Evolutionary conservation across 805 yeast species (phyloP).

Genomic region (Ogataea pignaliae): DNA sequence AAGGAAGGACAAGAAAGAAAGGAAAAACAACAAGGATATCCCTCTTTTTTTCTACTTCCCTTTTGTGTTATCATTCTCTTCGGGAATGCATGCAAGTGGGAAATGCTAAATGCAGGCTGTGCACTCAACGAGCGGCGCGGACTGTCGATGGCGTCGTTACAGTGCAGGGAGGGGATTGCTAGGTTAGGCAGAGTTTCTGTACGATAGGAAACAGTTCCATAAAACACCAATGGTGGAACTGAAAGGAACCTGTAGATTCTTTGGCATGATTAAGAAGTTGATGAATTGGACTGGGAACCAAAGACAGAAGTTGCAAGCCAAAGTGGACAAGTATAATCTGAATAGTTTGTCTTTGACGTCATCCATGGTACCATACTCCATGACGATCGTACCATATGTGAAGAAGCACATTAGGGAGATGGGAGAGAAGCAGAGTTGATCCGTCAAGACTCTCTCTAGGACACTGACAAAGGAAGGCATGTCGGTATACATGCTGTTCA

Average conservation of each 20-base stretch:
- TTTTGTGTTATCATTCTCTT: background rate
- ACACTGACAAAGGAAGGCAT: constrained; percentile 84
- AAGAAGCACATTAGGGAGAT: constrained; percentile 75
- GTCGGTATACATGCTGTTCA: constrained; percentile 71
- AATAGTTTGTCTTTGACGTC: constrained; percentile 62
- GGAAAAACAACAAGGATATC: background rate
- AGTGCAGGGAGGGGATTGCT: background rate
- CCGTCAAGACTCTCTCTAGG: constrained; percentile 80
- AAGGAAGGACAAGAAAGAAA: background rate
- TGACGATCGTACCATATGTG: constrained; percentile 74
- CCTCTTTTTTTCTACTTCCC: background rate
- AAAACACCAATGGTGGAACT: constrained; percentile 80
- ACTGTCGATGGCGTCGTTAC: background rate
- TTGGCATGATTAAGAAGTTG: constrained; percentile 67
- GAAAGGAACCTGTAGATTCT: constrained; percentile 82
- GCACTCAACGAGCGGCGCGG: background rate
- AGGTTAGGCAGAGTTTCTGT: constrained; percentile 43
- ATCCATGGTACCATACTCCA: constrained; percentile 67
- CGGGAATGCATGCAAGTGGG: no score
- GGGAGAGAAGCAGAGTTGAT: constrained; percentile 88
- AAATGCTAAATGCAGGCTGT: no score
- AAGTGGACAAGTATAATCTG: constrained; percentile 61
- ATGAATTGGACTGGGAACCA: constrained; percentile 82
- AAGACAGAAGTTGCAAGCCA: constrained; percentile 64
- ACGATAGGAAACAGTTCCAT: constrained; percentile 91